Evolutionary conservation across 768 basidiomycete species (phyloP), one percentile per base, ranked within the genome.

Genomic region (Xerocomus brunneocitrinus): DNA sequence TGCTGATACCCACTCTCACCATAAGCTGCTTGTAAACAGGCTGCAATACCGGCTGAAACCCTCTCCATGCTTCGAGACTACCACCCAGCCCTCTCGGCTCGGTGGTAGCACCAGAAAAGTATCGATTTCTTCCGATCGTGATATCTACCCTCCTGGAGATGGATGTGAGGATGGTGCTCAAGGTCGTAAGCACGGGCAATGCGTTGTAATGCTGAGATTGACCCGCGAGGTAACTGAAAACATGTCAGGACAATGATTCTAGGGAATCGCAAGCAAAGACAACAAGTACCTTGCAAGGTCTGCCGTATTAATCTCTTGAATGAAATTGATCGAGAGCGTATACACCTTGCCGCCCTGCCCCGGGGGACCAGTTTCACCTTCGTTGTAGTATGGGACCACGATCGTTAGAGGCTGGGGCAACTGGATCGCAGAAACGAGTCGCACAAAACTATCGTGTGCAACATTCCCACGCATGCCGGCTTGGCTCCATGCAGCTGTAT

Each of bases 361-460:
- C 3, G 36, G 44, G n/a, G 28, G 44, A 16, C 25, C 27, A 16
- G 28, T 31, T n/a, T 27, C 24, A 3, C 28, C 51, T 10, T 32
- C 28, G 10, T 39, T 4, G n/a, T 52, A 22, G 13, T 39, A 31
- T 1, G 24, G 14, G n/a, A 52, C 36, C 4, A 25, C 7, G 14
- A 52, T 39, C 28, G 25, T 19, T 12, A 52, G 16, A 6, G 30
- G 36, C 19, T 46, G 16, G 14, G 51, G 44, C 36, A 52, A 32
- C 5, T n/a, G 27, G 36, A 60, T 58, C 3, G 72, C 61, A 1
- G 78, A 66, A 34, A 77, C 67, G 32, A 79, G 55, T 57, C 74
- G 75, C 36, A 68, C 57, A 42, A 69, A 65, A 28, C 62, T 58
- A 55, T 79, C 78, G 44, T 78, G 76, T 3, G 78, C 76, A 8